Evolutionary conservation across 768 basidiomycete genomes (phyloP).

Genomic region (Chalciporus sphaerocephalus): DNA sequence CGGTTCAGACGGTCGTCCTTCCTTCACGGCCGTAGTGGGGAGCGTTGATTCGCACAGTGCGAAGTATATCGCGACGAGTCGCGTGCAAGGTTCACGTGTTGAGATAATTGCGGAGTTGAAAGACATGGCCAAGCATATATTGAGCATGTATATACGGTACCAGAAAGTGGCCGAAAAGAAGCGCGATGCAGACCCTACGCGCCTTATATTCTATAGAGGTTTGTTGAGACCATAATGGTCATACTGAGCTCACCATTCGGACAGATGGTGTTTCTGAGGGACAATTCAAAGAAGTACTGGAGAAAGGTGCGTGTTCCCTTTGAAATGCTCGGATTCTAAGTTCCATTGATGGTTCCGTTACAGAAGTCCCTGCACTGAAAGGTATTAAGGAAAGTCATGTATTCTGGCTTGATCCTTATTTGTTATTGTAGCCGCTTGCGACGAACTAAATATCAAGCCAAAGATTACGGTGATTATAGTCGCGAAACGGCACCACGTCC

Average conservation of each 20-base stretch:
- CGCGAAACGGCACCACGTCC: constrained; percentile 53
- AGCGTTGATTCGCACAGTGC: constrained; percentile 74
- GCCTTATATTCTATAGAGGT: constrained; percentile 78
- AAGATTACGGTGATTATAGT: constrained; percentile 77
- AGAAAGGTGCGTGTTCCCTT: constrained; percentile 42
- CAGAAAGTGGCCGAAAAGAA: constrained; percentile 51
- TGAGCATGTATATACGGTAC: constrained; percentile 57
- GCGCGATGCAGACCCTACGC: constrained; percentile 47
- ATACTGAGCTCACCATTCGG: constrained; percentile 3
- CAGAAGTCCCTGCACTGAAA: constrained; percentile 58
- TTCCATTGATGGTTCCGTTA: constrained; percentile 3
- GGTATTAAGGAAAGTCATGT: constrained; percentile 35
- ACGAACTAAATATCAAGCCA: constrained; percentile 50
- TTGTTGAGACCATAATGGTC: constrained; percentile 5
- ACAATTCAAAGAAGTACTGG: constrained; percentile 46
- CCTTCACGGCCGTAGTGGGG: constrained; percentile 75
- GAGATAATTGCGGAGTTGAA: constrained; percentile 76
- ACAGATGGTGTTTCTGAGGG: constrained; percentile 55
- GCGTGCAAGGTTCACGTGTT: constrained; percentile 61
- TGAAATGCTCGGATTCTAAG: no score
- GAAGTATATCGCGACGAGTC: constrained; percentile 61
- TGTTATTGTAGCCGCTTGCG: constrained; percentile 53
- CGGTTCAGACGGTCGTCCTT: no score
- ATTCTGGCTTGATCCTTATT: constrained; percentile 2
- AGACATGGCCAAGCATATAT: constrained; percentile 58